These are phyloP conservation scores for Pleurotus salmoneostramineus DNA, from an alignment of 768 basidiomycete species.

Conservation along the genomic window DNA sequence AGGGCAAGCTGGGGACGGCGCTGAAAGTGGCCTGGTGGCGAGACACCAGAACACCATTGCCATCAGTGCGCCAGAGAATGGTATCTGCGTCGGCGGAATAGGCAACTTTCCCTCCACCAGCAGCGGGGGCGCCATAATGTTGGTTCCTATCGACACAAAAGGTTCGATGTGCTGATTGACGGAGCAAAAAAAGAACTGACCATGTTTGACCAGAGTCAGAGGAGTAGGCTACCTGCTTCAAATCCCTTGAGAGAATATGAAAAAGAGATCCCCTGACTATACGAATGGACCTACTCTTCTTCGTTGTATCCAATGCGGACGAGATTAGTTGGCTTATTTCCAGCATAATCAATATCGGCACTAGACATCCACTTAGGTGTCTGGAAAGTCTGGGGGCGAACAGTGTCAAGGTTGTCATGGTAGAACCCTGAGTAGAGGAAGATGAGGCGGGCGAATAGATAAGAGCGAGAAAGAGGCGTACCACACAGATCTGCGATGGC, in stretches of 20 bases:
- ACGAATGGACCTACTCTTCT: constrained; percentile 22
- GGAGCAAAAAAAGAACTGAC: constrained; percentile 18
- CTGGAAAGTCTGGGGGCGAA: constrained; percentile 34
- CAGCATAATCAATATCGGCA: constrained; percentile 51
- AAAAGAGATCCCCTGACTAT: not conserved
- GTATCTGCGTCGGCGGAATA: constrained; percentile 51
- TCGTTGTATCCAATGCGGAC: constrained; percentile 51
- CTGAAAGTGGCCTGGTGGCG: constrained; percentile 45
- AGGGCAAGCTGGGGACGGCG: constrained; percentile 47
- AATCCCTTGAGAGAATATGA: constrained; percentile 24
- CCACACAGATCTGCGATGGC: constrained; percentile 53
- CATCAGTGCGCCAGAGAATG: constrained; percentile 51
- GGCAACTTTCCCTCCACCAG: constrained; percentile 25
- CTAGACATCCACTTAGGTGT: constrained; percentile 45
- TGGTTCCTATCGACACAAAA: constrained; percentile 29
- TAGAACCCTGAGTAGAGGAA: constrained; percentile 32
- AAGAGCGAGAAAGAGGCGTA: constrained; percentile 15
- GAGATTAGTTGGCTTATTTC: constrained; percentile 42
- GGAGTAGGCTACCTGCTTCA: constrained; percentile 56
- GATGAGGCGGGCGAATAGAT: not conserved
- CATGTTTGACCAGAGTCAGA: constrained; percentile 50
- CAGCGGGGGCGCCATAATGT: constrained; percentile 50
- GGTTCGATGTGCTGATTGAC: not conserved
- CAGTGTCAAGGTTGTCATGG: constrained; percentile 37
- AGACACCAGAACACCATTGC: constrained; percentile 49